Evolutionary conservation across 495 filamentous ascomycete species (phyloP).

Genomic region (Choiromyces venosus): DNA sequence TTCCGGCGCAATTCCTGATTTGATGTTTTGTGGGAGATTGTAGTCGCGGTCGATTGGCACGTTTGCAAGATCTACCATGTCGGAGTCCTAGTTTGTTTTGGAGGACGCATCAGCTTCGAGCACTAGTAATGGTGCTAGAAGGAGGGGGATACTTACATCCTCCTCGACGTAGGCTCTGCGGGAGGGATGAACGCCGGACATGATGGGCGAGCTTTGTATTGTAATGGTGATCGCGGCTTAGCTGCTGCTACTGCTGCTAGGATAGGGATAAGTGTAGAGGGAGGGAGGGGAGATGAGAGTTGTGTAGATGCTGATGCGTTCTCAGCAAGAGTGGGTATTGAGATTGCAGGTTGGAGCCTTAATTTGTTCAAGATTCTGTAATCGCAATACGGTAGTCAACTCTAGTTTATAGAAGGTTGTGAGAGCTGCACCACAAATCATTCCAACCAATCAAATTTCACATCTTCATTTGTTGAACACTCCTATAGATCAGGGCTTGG

Average conservation of each 20-base stretch:
- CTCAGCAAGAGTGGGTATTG: slow-evolving; percentile 49
- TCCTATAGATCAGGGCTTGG: neutral
- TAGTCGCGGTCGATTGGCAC: slow-evolving; percentile 84
- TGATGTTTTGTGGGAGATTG: slow-evolving; percentile 61
- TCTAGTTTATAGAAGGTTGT: no score
- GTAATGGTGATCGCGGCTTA: neutral
- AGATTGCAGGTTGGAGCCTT: slow-evolving; percentile 39
- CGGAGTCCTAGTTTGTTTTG: slow-evolving; percentile 46
- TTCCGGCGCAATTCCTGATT: slow-evolving; percentile 72
- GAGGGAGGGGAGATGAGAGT: neutral
- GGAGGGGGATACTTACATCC: slow-evolving; percentile 54
- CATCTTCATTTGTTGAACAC: neutral
- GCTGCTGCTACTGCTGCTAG: no score
- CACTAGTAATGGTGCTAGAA: slow-evolving; percentile 11
- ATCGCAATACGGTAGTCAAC: neutral
- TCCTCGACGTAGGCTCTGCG: slow-evolving; percentile 96
- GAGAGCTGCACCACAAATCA: neutral
- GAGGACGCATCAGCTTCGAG: slow-evolving; percentile 36
- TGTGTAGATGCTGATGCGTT: neutral
- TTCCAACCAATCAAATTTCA: neutral
- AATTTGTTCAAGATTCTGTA: neutral
- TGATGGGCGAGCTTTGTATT: neutral
- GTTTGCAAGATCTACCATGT: slow-evolving; percentile 71
- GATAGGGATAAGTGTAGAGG: neutral
- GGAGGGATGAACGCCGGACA: slow-evolving; percentile 66